phyloP scores from a whole-genome alignment of 1,284 basidiomycete species.

The Leccinum insolens region DNA sequence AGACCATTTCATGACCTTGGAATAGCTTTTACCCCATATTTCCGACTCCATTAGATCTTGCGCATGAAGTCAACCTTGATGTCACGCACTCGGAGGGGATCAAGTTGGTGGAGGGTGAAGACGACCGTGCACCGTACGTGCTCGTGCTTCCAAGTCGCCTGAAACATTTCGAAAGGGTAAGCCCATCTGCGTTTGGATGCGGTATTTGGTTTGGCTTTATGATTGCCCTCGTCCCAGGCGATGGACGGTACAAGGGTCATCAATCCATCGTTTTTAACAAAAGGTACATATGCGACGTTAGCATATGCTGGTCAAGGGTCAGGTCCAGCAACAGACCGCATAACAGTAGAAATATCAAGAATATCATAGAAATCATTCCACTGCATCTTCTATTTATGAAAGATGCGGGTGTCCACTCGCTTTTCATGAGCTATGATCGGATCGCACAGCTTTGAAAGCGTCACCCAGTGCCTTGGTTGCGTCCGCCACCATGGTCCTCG shows the following conservation, averaged over 20 bases:
- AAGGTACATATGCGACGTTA: slow-evolving; percentile 56
- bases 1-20: slow-evolving; percentile 7
- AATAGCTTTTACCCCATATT: slow-evolving; percentile 93
- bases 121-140: slow-evolving; percentile 72
- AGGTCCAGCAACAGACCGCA: slow-evolving; percentile 37
- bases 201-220: not conserved
- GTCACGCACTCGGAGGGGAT: slow-evolving; percentile 71
- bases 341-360: slow-evolving; percentile 37
- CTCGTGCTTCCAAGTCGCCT: slow-evolving; percentile 84
- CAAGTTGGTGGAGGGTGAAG: slow-evolving; percentile 44
- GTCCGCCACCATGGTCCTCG: slow-evolving; percentile 56
- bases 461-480: slow-evolving; percentile 50
- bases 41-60: slow-evolving; percentile 76
- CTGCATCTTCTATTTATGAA: not conserved
- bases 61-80: slow-evolving; percentile 85
- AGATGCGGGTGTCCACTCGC: not conserved
- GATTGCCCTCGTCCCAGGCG: slow-evolving; percentile 40
- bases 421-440: not conserved
- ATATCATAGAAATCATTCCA: slow-evolving; percentile 23
- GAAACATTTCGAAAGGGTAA: slow-evolving; percentile 84
- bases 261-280: slow-evolving; percentile 73
- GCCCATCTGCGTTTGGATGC: slow-evolving; percentile 15
- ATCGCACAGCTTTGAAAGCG: slow-evolving; percentile 38
- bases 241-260: slow-evolving; percentile 68
- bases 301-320: slow-evolving; percentile 35